These are phyloP conservation scores for Phyllosticta ampelicida DNA, from an alignment of 2,329 filamentous ascomycete genomes.

Conservation along the genomic window DNA sequence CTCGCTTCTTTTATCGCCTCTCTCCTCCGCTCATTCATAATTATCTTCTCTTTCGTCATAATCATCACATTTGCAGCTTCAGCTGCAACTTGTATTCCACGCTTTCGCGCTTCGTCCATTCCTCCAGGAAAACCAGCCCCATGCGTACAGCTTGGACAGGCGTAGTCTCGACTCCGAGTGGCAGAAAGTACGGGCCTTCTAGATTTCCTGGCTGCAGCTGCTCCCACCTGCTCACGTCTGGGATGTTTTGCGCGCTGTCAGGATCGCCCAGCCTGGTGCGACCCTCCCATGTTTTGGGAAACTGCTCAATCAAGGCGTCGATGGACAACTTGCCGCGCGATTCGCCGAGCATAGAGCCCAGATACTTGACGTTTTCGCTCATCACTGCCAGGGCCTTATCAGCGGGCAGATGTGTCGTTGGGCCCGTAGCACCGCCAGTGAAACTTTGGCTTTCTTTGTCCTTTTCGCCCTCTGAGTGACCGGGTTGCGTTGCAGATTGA, in stretches of 20 bases:
- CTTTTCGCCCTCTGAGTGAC: background rate
- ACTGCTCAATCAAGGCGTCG: conserved; percentile 26
- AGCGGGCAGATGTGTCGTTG: background rate
- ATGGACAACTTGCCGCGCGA: conserved; percentile 17
- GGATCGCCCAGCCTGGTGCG: conserved; percentile 7
- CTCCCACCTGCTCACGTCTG: conserved; percentile 19
- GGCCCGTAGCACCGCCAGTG: background rate
- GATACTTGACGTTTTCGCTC: conserved; percentile 2
- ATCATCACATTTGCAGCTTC: background rate
- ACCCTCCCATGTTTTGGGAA: conserved; percentile 28
- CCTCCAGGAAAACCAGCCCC: conserved; percentile 30
- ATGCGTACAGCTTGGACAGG: conserved; percentile 36
- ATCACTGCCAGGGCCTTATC: conserved; percentile 3
- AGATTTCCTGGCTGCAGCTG: conserved; percentile 24
- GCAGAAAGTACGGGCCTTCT: conserved; percentile 30
- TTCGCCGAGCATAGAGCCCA: conserved; percentile 2
- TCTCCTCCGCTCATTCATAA: background rate
- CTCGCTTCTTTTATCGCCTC: no score
- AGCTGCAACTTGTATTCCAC: conserved; percentile 10
- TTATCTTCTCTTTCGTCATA: background rate
- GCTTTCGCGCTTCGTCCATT: conserved; percentile 25
- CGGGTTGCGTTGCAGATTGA: conserved; percentile 13
- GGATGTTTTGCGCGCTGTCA: background rate
- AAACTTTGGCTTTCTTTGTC: background rate
- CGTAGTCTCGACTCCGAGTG: conserved; percentile 29